Percentiles rank a stretch among this genome's conserved stretches.
phyloP scores from a whole-genome alignment of 2,329 filamentous ascomycete genomes.

The Phaeophleospora eucalypticola region DNA sequence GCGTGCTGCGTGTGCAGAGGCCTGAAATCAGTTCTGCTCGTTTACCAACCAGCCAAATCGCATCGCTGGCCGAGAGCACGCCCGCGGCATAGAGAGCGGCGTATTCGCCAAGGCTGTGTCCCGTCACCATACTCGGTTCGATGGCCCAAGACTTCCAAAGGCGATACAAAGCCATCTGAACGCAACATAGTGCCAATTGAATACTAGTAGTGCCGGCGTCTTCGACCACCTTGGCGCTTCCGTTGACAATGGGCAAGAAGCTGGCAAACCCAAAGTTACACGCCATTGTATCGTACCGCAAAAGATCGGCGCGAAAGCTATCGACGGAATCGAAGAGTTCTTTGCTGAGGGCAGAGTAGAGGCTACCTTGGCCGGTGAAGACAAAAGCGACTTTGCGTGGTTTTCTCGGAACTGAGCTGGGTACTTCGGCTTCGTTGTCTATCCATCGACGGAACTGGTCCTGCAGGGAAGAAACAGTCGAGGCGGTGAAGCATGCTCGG shows the following conservation, averaged over 20 bases:
- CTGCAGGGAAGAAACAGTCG: slow-evolving; percentile 30
- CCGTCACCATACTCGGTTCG: slow-evolving; percentile 25
- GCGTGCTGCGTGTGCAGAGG: slow-evolving; percentile 21
- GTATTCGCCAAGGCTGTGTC: slow-evolving; percentile 39
- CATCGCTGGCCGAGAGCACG: slow-evolving; percentile 32
- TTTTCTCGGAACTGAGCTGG: slow-evolving; percentile 14
- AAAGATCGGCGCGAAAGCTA: slow-evolving; percentile 32
- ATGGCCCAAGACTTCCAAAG: slow-evolving; percentile 29
- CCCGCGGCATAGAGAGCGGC: slow-evolving; percentile 35
- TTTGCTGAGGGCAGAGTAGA: slow-evolving; percentile 23
- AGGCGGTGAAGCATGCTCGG: slow-evolving; percentile 32
- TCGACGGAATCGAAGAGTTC: slow-evolving; percentile 31
- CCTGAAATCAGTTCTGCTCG: slow-evolving; percentile 32
- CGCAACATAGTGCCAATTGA: slow-evolving; percentile 39
- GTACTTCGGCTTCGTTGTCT: slow-evolving; percentile 13
- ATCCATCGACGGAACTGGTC: slow-evolving; percentile 11
- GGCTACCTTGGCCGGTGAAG: slow-evolving; percentile 39
- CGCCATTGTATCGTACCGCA: slow-evolving; percentile 29
- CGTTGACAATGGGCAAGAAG: slow-evolving; percentile 26
- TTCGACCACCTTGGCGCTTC: slow-evolving; percentile 2
- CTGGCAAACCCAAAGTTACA: slow-evolving; percentile 31
- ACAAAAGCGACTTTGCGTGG: slow-evolving; percentile 33
- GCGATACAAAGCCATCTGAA: slow-evolving; percentile 40
- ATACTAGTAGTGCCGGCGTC: slow-evolving; percentile 17
- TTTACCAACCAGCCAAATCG: slow-evolving; percentile 35